A percentile compares a stretch with the other conserved stretches of the same genome.
These are phyloP conservation scores for Eruca vesicaria DNA, from an alignment of 441 rosid species.

Conservation along the genomic window DNA sequence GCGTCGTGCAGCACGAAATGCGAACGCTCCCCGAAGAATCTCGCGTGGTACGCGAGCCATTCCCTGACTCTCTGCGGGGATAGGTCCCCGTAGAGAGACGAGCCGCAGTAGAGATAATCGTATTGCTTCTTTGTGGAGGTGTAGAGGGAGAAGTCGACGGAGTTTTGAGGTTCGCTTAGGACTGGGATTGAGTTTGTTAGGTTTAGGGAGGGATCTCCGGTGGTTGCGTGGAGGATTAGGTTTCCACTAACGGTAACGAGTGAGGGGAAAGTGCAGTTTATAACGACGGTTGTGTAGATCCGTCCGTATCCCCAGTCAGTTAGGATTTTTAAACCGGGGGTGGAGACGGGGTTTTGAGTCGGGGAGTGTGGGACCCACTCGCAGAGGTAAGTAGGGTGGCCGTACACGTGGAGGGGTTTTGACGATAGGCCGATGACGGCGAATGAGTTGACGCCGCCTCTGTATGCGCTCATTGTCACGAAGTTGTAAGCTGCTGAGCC, in stretches of 20 bases:
- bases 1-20: conserved; percentile 90
- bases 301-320: conserved; percentile 97
- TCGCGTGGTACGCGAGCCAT: conserved; percentile 60
- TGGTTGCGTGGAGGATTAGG: conserved; percentile 62
- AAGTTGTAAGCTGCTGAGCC: conserved; percentile 83
- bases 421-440: conserved; percentile 74
- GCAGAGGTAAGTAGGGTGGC: conserved; percentile 67
- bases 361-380: conserved; percentile 54
- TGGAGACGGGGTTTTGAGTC: conserved; percentile 19
- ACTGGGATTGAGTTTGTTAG: conserved; percentile 56
- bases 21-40: conserved; percentile 65
- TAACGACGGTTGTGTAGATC: conserved; percentile 76
- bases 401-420: conserved; percentile 73
- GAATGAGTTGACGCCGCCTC: conserved; percentile 70
- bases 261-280: conserved; percentile 68
- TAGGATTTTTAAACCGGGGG: conserved; percentile 50
- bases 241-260: conserved; percentile 60
- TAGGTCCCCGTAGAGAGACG: conserved; percentile 66
- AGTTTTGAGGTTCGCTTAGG: conserved; percentile 47
- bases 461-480: conserved; percentile 72
- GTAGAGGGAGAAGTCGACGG: conserved; percentile 42
- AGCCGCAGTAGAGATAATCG: conserved; percentile 83
- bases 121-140: conserved; percentile 40
- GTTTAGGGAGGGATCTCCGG: conserved; percentile 54
- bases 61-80: conserved; percentile 19